Percentiles rank a stretch among this genome's conserved stretches.
phyloP scores from a whole-genome alignment of 441 rosid genomes.

The Dalechampia spathulata region DNA sequence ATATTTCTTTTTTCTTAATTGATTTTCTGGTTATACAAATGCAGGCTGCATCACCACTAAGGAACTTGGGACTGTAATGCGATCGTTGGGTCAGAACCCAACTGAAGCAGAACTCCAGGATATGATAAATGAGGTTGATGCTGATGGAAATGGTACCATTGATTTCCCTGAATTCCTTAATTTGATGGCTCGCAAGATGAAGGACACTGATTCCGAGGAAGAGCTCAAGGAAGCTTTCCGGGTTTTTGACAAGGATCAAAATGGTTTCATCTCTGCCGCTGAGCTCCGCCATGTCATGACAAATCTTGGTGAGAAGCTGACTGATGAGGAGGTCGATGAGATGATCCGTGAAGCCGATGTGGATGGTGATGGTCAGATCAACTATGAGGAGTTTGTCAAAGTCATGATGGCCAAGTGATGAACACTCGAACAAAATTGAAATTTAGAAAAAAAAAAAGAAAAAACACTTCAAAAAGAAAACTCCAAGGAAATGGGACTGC shows the following conservation, averaged over 20 bases:
- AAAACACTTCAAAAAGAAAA: conserved; percentile 6
- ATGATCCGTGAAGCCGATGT: conserved; percentile 49
- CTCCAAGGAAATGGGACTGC: conserved; percentile 22
- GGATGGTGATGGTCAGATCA: conserved; percentile 49
- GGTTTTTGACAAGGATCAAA: conserved; percentile 46
- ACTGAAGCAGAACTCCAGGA: too few species aligned
- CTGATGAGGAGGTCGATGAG: too few species aligned
- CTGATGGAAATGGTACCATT: conserved; percentile 58
- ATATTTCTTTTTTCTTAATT: too few species aligned
- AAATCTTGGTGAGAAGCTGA: too few species aligned
- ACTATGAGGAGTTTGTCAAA: too few species aligned
- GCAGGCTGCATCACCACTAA: conserved; percentile 60
- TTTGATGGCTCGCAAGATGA: conserved; percentile 60
- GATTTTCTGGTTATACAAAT: conserved; percentile 2
- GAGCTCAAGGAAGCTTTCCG: conserved; percentile 44
- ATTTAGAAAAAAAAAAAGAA: too few species aligned
- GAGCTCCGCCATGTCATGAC: conserved; percentile 51
- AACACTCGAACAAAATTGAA: conserved; percentile 16
- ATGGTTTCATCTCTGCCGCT: conserved; percentile 42
- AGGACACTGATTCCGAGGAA: conserved; percentile 47
- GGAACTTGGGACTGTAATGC: conserved; percentile 65
- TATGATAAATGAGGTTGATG: conserved; percentile 65
- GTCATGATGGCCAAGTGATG: conserved; percentile 52
- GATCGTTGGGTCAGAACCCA: conserved; percentile 62
- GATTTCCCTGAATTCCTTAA: conserved; percentile 59